Percentiles rank a stretch among this genome's conserved stretches.
These are phyloP conservation scores for Anthoceros angustus DNA, from an alignment of 225 moss, liverwort and hornwort species.

Conservation along the genomic window DNA sequence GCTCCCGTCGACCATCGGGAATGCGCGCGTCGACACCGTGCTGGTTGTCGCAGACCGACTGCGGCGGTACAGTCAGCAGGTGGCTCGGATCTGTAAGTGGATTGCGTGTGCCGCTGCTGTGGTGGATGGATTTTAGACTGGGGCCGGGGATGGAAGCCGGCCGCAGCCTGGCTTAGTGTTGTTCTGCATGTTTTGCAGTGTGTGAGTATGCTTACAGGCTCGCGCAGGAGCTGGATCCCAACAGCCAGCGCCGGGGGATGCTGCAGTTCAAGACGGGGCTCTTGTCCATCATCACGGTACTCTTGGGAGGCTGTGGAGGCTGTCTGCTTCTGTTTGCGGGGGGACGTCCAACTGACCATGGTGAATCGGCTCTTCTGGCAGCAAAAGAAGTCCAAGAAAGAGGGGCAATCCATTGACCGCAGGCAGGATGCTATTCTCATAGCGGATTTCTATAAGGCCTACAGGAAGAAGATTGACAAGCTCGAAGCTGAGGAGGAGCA, in stretches of 20 bases:
- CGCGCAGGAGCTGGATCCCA: conserved; percentile 34
- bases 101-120: too few relatives aligned
- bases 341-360: background rate
- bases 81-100: conserved; percentile 45
- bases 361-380: conserved; percentile 12
- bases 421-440: conserved; percentile 47
- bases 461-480: conserved; percentile 44
- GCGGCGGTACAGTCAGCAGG: conserved; percentile 16
- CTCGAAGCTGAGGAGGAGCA: conserved; percentile 49
- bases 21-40: conserved; percentile 45
- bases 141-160: background rate
- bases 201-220: conserved; percentile 41
- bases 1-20: conserved; percentile 37
- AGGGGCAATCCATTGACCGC: conserved; percentile 81
- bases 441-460: conserved; percentile 50
- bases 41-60: conserved; percentile 42
- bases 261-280: conserved; percentile 44
- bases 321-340: too few relatives aligned
- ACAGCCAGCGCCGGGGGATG: conserved; percentile 35
- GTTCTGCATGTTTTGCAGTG: conserved; percentile 18
- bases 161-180: background rate
- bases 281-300: conserved; percentile 36
- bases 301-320: too few relatives aligned
- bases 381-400: conserved; percentile 87
- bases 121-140: too few relatives aligned